These are phyloP conservation scores for Rubia balearica DNA, from an alignment of 305 asterid species.

Conservation along the genomic window DNA sequence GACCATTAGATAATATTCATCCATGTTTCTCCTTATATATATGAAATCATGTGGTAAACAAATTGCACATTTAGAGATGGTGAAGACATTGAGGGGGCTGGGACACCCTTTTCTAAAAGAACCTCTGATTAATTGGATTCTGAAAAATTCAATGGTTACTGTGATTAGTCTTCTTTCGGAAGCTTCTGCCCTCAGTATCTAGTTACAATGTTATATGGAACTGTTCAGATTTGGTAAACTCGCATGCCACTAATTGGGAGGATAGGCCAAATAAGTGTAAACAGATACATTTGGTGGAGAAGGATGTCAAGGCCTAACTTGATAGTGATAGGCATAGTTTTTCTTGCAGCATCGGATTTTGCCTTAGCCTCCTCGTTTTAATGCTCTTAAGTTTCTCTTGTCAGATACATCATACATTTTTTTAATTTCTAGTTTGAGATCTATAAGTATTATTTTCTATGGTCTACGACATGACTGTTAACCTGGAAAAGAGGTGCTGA, in stretches of 20 bases:
- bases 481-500: neutral
- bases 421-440: neutral
- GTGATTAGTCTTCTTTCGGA: neutral
- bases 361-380: neutral
- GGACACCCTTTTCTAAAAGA: neutral
- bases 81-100: neutral
- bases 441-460: neutral
- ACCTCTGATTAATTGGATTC: neutral
- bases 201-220: neutral
- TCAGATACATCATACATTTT: no score
- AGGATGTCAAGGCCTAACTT: neutral
- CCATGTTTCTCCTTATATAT: neutral
- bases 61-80: neutral
- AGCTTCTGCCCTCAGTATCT: neutral
- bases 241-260: neutral
- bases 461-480: neutral
- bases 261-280: neutral
- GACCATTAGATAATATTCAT: neutral
- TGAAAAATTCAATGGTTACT: neutral
- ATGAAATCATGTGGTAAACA: neutral
- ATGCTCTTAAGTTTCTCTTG: neutral
- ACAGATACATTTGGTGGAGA: neutral
- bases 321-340: neutral
- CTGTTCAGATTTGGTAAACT: slow-evolving; percentile 4
- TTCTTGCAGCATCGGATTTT: neutral